Conservation (phyloP, 768 basidiomycete species). For the Serendipita vermifera region DNA sequence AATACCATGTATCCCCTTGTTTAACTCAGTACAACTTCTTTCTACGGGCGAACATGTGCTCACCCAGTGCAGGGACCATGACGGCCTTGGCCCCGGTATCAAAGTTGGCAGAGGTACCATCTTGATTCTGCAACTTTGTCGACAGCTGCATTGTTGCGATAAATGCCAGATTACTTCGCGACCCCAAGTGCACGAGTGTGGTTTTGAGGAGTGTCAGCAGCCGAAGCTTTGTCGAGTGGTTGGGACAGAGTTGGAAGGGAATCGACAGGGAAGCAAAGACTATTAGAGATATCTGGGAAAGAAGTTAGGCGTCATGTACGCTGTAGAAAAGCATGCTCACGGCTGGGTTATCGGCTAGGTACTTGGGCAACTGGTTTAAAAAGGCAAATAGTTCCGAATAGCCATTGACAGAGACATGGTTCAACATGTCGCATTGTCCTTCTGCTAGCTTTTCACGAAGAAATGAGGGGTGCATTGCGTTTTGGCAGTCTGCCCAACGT, state of each 20-base stretch:
- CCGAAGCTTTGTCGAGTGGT: constrained; percentile 27
- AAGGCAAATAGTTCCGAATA: constrained; percentile 44
- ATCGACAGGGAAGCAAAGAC: constrained; percentile 56
- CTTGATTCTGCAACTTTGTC: constrained; percentile 50
- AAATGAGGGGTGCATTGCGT: constrained; percentile 30
- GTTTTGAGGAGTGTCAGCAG: constrained; percentile 43
- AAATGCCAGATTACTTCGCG: constrained; percentile 40
- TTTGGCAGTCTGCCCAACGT: constrained; percentile 32
- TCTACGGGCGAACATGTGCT: constrained; percentile 11
- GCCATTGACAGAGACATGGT: background rate
- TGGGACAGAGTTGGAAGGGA: constrained; percentile 42
- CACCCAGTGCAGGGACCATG: constrained; percentile 56
- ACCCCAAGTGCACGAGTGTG: constrained; percentile 36
- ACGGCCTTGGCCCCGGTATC: constrained; percentile 50
- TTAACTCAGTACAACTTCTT: no score
- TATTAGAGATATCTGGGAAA: constrained; percentile 40
- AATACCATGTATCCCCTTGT: background rate
- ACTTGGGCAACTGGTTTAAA: constrained; percentile 37
- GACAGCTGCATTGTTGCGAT: constrained; percentile 51
- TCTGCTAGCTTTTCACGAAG: constrained; percentile 22
- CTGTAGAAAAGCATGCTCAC: constrained; percentile 25
- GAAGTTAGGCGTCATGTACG: constrained; percentile 11
- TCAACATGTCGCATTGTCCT: constrained; percentile 1
- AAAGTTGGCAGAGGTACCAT: constrained; percentile 53
- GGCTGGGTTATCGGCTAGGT: constrained; percentile 34